Conservation (phyloP, 2,329 filamentous ascomycete species). For the Chaetoscypha palmicola region DNA sequence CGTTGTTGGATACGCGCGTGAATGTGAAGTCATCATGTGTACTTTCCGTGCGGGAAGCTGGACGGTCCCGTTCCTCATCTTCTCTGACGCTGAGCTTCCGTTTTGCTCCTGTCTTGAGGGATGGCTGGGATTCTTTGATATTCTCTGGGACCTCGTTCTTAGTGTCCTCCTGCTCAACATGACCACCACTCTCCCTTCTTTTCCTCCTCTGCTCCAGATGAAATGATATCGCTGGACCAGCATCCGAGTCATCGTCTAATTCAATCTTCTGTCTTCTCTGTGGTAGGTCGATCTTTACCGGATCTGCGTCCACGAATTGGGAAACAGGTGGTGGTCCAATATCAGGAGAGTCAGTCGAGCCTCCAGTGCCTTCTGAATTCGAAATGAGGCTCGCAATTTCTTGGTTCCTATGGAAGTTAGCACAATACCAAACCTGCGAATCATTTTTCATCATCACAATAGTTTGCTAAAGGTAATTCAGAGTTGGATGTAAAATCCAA, state of each 20-base stretch:
- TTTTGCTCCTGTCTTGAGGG: conserved; percentile 46
- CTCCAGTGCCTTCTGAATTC: conserved; percentile 19
- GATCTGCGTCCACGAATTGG: conserved; percentile 50
- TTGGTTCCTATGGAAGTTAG: conserved; percentile 31
- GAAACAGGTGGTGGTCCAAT: conserved; percentile 58
- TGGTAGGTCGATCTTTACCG: conserved; percentile 47
- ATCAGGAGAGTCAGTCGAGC: conserved; percentile 56
- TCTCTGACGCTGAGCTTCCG: conserved; percentile 51
- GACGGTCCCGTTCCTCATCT: conserved; percentile 38
- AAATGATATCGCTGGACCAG: conserved; percentile 25
- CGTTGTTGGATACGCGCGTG: conserved; percentile 28
- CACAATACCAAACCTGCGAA: no score
- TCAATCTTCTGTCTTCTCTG: conserved; percentile 16
- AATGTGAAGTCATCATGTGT: conserved; percentile 25
- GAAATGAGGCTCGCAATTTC: conserved; percentile 23
- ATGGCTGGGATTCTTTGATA: conserved; percentile 20
- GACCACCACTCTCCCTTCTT: conserved; percentile 26
- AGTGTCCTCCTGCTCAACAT: conserved; percentile 14
- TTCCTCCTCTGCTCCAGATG: conserved; percentile 32
- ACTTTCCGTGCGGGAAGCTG: conserved; percentile 28
- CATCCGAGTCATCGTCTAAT: conserved; percentile 12
- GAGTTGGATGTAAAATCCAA: no score
- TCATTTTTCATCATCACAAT: no score
- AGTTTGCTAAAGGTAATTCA: no score
- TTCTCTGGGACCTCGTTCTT: conserved; percentile 8